Conservation (phyloP, 306 rosid genomes). For the Trifolium fragiferum region DNA sequence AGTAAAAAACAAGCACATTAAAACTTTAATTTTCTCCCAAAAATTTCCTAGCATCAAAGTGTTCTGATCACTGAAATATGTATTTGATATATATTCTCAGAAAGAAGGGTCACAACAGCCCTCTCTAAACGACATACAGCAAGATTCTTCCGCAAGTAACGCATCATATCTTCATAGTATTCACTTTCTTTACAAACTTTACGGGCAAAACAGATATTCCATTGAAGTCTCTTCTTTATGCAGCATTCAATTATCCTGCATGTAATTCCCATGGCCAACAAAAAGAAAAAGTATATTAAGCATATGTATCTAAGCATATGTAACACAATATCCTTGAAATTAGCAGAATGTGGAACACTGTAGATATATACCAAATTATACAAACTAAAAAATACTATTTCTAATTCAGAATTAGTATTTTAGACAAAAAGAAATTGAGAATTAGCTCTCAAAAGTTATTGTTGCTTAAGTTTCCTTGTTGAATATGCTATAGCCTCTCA, state of each 20-base stretch:
- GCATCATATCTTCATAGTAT: conserved; percentile 96
- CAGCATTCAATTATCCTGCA: conserved; percentile 83
- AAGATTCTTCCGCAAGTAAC: conserved; percentile 83
- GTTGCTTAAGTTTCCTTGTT: conserved; percentile 11
- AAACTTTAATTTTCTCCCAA: conserved; percentile 29
- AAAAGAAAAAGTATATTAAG: conserved; percentile 2
- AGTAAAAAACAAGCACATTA: conserved; percentile 47
- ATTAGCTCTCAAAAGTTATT: conserved; percentile 13
- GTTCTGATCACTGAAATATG: conserved; percentile 33
- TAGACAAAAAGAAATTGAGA: not conserved
- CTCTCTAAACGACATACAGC: conserved; percentile 63
- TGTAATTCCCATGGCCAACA: conserved; percentile 32
- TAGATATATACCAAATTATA: conserved; percentile 22
- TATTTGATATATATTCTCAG: conserved; percentile 35
- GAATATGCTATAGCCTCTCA: not conserved
- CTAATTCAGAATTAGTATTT: not conserved
- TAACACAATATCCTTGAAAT: conserved; percentile 21
- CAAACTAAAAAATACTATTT: not conserved
- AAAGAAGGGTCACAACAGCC: conserved; percentile 27
- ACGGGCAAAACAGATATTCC: conserved; percentile 90
- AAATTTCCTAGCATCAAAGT: conserved; percentile 3
- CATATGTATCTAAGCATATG: conserved; percentile 12
- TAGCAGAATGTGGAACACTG: not conserved
- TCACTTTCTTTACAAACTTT: conserved; percentile 91
- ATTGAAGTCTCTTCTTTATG: conserved; percentile 89